Percentiles rank a stretch among this genome's conserved stretches.
Evolutionary conservation across 148 eudicot species (phyloP).

Genomic region (Oxyria digyna): DNA sequence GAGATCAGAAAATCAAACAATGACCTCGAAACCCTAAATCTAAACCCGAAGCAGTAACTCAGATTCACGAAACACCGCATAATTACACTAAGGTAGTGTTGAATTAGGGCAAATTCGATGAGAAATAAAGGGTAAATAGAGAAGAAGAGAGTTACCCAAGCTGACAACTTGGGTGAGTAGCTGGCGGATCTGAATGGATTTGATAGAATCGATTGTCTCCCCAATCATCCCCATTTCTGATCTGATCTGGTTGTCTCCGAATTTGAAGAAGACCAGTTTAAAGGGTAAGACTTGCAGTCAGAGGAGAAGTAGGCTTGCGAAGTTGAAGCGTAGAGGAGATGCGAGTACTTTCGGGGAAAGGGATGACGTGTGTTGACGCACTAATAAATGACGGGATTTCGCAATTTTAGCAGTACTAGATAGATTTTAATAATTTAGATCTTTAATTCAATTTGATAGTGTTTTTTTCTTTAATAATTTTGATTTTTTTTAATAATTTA

Average conservation of each 20-base stretch:
- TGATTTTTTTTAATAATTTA: no score
- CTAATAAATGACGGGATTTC: no score
- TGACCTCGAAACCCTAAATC: background rate
- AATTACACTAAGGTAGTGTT: background rate
- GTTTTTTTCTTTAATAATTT: no score
- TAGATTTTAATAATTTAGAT: no score
- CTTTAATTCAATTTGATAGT: no score
- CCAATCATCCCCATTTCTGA: constrained; percentile 42
- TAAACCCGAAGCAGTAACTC: background rate
- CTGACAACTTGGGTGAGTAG: constrained; percentile 33
- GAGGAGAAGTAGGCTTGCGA: no score
- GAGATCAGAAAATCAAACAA: background rate
- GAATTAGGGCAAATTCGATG: background rate
- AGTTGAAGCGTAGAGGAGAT: no score
- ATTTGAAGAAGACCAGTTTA: background rate
- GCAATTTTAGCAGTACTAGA: no score
- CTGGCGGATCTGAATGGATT: constrained; percentile 43
- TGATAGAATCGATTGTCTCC: constrained; percentile 36
- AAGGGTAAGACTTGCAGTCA: background rate
- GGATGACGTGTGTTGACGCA: no score
- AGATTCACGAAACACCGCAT: background rate
- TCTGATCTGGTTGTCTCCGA: background rate
- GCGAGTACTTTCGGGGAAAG: no score
- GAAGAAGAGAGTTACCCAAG: constrained; percentile 26
- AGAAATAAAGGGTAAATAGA: background rate